phyloP scores from a whole-genome alignment of 2,329 filamentous ascomycete species.

The Pestalotiopsis sp. region DNA sequence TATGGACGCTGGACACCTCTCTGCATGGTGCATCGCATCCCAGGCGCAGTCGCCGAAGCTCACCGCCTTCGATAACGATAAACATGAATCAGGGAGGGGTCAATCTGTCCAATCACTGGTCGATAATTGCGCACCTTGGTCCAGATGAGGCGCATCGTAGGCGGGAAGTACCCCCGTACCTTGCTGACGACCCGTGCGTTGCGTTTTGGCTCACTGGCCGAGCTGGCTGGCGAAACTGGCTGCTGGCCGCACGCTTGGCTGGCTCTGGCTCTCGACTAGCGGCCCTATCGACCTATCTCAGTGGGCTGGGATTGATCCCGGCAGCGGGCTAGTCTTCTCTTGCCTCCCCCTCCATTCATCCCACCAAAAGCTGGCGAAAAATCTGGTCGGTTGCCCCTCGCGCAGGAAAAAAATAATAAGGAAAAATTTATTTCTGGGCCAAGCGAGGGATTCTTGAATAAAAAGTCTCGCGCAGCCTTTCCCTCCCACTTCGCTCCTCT shows the following conservation, averaged over 20 bases:
- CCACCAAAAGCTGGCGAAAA: slow-evolving; percentile 11
- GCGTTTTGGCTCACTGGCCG: background rate
- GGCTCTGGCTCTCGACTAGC: background rate
- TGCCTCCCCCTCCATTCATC: slow-evolving; percentile 6
- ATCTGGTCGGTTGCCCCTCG: slow-evolving; percentile 14
- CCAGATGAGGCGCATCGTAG: slow-evolving; percentile 1
- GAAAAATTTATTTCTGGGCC: slow-evolving; percentile 14
- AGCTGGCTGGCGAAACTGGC: background rate
- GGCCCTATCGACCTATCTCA: background rate
- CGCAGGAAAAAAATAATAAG: slow-evolving; percentile 1
- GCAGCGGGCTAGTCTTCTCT: background rate
- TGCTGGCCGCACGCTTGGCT: no score
- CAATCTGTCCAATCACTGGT: slow-evolving; percentile 7
- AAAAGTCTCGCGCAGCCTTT: slow-evolving; percentile 13
- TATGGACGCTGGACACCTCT: background rate
- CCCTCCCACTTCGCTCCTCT: background rate
- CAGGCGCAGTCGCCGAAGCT: background rate
- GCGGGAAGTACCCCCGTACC: slow-evolving; percentile 1
- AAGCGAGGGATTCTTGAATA: slow-evolving; percentile 9
- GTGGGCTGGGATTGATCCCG: slow-evolving; percentile 6
- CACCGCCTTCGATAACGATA: slow-evolving; percentile 11
- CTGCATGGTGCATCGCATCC: background rate
- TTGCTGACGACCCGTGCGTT: slow-evolving; percentile 1
- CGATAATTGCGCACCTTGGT: slow-evolving; percentile 13
- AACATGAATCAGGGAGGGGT: slow-evolving; percentile 2